These are phyloP conservation scores for Phytophthora pinifolia DNA, from an alignment of 352 stramenopile genomes.

Conservation along the genomic window DNA sequence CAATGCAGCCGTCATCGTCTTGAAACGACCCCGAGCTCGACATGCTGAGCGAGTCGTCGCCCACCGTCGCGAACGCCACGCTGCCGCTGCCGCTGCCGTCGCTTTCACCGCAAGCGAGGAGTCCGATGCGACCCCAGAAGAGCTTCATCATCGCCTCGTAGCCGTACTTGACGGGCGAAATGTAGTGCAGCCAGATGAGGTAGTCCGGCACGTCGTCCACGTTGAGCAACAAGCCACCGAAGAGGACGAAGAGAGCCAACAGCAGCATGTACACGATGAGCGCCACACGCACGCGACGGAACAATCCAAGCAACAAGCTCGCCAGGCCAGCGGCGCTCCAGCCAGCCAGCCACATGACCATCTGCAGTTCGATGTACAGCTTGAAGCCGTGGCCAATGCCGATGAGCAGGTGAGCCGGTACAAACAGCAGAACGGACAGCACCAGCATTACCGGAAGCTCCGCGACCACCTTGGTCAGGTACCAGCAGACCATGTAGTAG, in stretches of 20 bases:
- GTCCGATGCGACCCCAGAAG: constrained; percentile 31
- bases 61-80: constrained; percentile 18
- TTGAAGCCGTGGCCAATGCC: constrained; percentile 41
- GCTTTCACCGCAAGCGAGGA: constrained; percentile 27
- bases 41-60: constrained; percentile 23
- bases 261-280: constrained; percentile 34
- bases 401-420: constrained; percentile 45
- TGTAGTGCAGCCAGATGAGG: constrained; percentile 60
- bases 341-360: constrained; percentile 42
- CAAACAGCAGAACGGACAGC: constrained; percentile 44
- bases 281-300: constrained; percentile 33
- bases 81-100: constrained; percentile 24
- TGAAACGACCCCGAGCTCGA: constrained; percentile 21
- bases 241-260: constrained; percentile 42
- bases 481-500: constrained; percentile 38
- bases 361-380: constrained; percentile 51
- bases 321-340: constrained; percentile 36
- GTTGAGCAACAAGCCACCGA: constrained; percentile 49
- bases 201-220: constrained; percentile 48
- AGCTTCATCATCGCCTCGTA: constrained; percentile 48
- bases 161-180: constrained; percentile 48
- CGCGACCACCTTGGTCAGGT: constrained; percentile 34
- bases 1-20: constrained; percentile 34
- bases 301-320: constrained; percentile 36
- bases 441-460: constrained; percentile 41